Evolutionary conservation across 495 filamentous ascomycete species (phyloP), one percentile per base, ranked within the genome.

Genomic region (Chaetomium fimeti): DNA sequence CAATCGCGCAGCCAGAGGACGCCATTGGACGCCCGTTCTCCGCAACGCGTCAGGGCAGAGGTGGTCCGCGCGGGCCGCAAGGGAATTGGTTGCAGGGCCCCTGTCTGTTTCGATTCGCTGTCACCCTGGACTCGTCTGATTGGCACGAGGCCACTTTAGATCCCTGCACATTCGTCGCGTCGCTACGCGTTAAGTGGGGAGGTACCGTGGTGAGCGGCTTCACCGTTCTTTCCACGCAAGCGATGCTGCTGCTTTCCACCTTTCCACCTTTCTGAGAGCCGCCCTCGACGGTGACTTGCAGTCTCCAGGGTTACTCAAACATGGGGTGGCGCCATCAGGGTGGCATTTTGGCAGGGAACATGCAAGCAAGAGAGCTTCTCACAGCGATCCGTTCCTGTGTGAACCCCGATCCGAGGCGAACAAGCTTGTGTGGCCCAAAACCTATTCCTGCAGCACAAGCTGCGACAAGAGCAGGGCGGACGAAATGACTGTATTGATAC

Each of bases 141-240:
- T 81, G 77, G 78, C 25, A 29, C 49, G 29, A 61, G 65, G 38
- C 36, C 68, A 73, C 67, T 74, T 66, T 69, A 71, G 52, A 72
- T 71, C 75, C 77, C 70, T 77, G 76, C 64, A 13, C 8, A 5
- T 22, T 24, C 47, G 63, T 60, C 70, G 72, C 68, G 72, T 69
- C 68, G 63, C 60, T 25, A n/a, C 48, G 36, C 28, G 25, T 28
- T 9, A 12, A 25, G 45, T 24, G 28, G 32, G 24, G 28, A 55
- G 18, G 54, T 40, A 57, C 54, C 32, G 32, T 40, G 29, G 58
- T 60, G 60, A 66, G 52, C 32, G 61, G n/a, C 64, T 57, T 67
- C 65, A 61, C 67, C 59, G 43, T 54, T 29, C 29, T 28, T 45
- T 32, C 59, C 62, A 53, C 49, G 5, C 38, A 15, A 18, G 3